These are phyloP conservation scores for Sporothrix inflata DNA, from an alignment of 2,329 filamentous ascomycete species.

Conservation along the genomic window DNA sequence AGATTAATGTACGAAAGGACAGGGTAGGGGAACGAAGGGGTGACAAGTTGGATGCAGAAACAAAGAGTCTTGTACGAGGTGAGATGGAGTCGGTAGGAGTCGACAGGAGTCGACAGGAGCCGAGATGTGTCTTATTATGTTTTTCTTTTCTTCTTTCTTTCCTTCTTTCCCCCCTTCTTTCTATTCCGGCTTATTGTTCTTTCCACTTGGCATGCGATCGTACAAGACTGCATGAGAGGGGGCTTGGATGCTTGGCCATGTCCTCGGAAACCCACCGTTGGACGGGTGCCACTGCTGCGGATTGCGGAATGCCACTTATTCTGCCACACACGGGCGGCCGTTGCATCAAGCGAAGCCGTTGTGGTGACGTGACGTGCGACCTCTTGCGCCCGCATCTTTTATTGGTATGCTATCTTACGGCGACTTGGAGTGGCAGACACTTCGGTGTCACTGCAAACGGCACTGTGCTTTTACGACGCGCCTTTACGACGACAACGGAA, in stretches of 20 bases:
- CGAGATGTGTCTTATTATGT: slow-evolving; percentile 2
- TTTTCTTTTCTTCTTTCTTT: not conserved
- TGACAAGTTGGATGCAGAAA: not conserved
- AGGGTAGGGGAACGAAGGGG: not conserved
- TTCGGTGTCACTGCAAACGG: not conserved
- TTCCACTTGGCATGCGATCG: not conserved
- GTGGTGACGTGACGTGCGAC: not conserved
- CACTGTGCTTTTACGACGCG: not conserved
- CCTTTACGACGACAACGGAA: not conserved
- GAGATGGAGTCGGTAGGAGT: too few relatives aligned
- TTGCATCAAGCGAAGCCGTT: slow-evolving; percentile 3
- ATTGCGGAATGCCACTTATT: not conserved
- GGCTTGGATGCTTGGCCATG: not conserved
- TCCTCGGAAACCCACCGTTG: not conserved
- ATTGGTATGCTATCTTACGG: not conserved
- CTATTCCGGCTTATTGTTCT: not conserved
- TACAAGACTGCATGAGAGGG: not conserved
- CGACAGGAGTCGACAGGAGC: not conserved
- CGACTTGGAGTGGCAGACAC: not conserved
- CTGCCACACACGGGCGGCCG: slow-evolving; percentile 6
- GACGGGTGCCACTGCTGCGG: not conserved
- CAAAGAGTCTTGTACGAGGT: not conserved
- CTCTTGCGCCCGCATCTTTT: not conserved
- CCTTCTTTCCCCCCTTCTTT: not conserved
- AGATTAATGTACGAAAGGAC: slow-evolving; percentile 1